These are phyloP conservation scores for Nemania sp. DNA, from an alignment of 2,329 filamentous ascomycete genomes.

Conservation along the genomic window DNA sequence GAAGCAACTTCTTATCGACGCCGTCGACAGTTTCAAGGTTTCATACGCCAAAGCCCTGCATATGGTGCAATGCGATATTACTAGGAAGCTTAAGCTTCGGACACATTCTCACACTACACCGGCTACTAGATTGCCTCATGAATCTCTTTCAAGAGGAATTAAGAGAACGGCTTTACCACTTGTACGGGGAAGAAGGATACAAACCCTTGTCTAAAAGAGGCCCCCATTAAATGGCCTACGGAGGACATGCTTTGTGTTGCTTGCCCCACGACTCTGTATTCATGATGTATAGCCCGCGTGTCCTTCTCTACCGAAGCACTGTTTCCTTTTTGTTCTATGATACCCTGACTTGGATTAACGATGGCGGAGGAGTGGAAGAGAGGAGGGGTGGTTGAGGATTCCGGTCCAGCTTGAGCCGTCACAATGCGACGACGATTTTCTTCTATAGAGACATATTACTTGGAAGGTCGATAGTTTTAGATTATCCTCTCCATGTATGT, in stretches of 20 bases:
- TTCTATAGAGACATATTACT: slow-evolving; percentile 2
- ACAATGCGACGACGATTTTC: slow-evolving; percentile 2
- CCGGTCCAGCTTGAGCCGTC: slow-evolving; percentile 14
- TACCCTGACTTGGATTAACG: slow-evolving; percentile 22
- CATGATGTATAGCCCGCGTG: slow-evolving; percentile 10
- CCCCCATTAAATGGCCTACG: neutral
- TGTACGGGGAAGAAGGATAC: neutral
- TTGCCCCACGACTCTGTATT: neutral
- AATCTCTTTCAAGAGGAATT: neutral
- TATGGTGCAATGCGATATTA: slow-evolving; percentile 15
- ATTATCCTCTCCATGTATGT: slow-evolving; percentile 1
- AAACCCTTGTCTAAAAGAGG: neutral
- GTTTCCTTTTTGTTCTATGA: slow-evolving; percentile 23
- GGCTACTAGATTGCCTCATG: neutral
- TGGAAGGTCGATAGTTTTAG: neutral
- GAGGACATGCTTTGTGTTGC: neutral
- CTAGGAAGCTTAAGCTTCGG: neutral
- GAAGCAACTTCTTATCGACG: neutral
- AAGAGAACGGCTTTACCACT: neutral
- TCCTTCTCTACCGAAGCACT: neutral
- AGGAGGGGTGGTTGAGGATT: slow-evolving; percentile 10
- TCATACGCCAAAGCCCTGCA: neutral
- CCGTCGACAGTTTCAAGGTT: neutral
- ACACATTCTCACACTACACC: neutral
- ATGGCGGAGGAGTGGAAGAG: slow-evolving; percentile 1